A percentile compares a stretch with the other conserved stretches of the same genome.
Conservation (phyloP, 768 basidiomycete genomes). For the Mycena capillaripes region DNA sequence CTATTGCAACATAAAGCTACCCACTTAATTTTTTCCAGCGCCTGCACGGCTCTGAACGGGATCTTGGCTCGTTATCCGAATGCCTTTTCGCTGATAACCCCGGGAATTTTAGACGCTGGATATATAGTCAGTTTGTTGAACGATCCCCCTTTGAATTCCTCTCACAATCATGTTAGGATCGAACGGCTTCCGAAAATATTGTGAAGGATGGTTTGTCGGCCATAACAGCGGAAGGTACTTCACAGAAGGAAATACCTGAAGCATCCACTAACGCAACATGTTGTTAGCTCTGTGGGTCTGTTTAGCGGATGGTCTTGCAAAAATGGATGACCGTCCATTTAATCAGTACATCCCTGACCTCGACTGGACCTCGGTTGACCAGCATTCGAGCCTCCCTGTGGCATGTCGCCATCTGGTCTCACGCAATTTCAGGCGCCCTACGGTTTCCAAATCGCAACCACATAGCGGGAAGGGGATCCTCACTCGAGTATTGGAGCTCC, state of each 20-base stretch:
- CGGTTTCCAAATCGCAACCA: neutral
- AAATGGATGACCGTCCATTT: constrained; percentile 9
- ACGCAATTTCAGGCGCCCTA: neutral
- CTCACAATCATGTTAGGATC: neutral
- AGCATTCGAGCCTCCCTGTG: neutral
- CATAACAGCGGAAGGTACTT: constrained; percentile 9
- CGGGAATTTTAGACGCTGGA: constrained; percentile 7
- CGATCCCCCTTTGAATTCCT: neutral
- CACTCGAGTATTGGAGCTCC: constrained; percentile 1
- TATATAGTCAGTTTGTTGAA: neutral
- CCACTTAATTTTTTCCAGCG: neutral
- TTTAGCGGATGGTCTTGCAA: constrained; percentile 9
- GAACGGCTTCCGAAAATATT: neutral
- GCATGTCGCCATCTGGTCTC: neutral
- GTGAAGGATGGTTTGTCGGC: neutral
- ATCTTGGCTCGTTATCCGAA: constrained; percentile 6
- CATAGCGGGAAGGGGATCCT: neutral
- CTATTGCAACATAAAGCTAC: too few relatives aligned
- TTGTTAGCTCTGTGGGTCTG: neutral
- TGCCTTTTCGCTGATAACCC: constrained; percentile 21
- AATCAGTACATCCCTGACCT: constrained; percentile 22
- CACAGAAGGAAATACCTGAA: neutral
- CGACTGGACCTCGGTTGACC: neutral
- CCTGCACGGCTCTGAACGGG: constrained; percentile 15
- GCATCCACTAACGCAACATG: neutral